These are phyloP conservation scores for Kalmusia sp. DNA, from an alignment of 2,329 filamentous ascomycete genomes.

Conservation along the genomic window DNA sequence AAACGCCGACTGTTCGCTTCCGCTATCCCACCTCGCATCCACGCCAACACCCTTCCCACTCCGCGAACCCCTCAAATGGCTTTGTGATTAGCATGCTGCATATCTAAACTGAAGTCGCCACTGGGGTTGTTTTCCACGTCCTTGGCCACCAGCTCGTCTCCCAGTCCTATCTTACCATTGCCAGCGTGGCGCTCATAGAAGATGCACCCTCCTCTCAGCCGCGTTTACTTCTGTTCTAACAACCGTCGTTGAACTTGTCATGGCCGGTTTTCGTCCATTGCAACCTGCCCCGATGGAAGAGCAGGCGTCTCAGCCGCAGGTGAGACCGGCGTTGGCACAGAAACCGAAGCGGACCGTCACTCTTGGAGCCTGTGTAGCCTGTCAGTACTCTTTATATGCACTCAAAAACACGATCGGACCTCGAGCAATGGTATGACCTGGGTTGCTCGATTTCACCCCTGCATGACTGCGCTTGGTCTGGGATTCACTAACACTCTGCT, in stretches of 20 bases:
- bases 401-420: neutral
- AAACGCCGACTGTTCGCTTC: neutral
- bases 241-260: slow-evolving; percentile 13
- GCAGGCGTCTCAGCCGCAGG: slow-evolving; percentile 23
- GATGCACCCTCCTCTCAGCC: neutral
- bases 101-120: neutral
- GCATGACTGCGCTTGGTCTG: neutral
- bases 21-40: neutral
- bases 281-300: slow-evolving; percentile 42
- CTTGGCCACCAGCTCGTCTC: neutral
- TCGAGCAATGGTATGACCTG: neutral
- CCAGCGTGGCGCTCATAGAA: neutral
- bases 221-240: neutral
- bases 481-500: neutral
- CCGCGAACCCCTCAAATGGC: neutral
- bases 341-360: slow-evolving; percentile 45
- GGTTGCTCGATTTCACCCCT: neutral
- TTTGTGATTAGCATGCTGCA: neutral
- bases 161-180: neutral
- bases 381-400: slow-evolving; percentile 9
- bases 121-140: neutral
- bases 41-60: neutral
- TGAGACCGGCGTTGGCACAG: slow-evolving; percentile 28
- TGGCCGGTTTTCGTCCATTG: slow-evolving; percentile 39
- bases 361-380: slow-evolving; percentile 43